Evolutionary conservation across 2,329 filamentous ascomycete species (phyloP), one percentile per base, ranked within the genome.

Genomic region (Xylaria sp.): DNA sequence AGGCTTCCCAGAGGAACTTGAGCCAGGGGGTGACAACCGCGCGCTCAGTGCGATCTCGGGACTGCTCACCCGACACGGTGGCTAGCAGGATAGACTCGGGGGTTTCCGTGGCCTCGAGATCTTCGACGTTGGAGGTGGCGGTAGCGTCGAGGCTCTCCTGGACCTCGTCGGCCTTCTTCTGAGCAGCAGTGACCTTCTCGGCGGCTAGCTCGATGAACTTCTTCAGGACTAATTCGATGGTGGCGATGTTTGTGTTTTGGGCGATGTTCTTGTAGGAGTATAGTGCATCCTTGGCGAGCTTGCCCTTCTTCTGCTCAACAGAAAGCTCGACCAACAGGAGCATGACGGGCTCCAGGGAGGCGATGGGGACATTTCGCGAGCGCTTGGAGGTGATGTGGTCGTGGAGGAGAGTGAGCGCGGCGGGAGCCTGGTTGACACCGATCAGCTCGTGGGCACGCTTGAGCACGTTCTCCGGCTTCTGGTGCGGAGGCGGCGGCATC

Each of bases 231-330:
- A 97, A 86, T 91, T 98, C 96, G 81, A 99, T 99, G 71, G 96
- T 99, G 77, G 90, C 94, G 75, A 99, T 94, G 81, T 98, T 98
- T 76, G 95, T 97, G 85, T 99, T 99, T 83, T 99, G 96, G 65
- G 94, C 95, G 76, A 98, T 98, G 83, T 99, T 99, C 88, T 99
- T 99, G 89, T 99, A 99, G 83, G 98, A 96, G 83, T 98, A 99
- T 58, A 99, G 88, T 71, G 96, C 96, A 85, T 99, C 96, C 88
- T 99, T 99, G 82, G 95, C 96, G 70, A 96, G 89, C 84, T 99
- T 99, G 77, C 96, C 96, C 85, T 98, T 99, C 85, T 96, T 94
- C 78, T 98, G 90, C 80, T 98, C 95, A 78, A 99, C 96, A 75
- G 93, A 97, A 69, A 98, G 89, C 84, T 98, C 94, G 78, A 99